Evolutionary conservation across 2,329 filamentous ascomycete genomes (phyloP), one percentile per base, ranked within the genome.

Genomic region (Huntiella bhutanensis): DNA sequence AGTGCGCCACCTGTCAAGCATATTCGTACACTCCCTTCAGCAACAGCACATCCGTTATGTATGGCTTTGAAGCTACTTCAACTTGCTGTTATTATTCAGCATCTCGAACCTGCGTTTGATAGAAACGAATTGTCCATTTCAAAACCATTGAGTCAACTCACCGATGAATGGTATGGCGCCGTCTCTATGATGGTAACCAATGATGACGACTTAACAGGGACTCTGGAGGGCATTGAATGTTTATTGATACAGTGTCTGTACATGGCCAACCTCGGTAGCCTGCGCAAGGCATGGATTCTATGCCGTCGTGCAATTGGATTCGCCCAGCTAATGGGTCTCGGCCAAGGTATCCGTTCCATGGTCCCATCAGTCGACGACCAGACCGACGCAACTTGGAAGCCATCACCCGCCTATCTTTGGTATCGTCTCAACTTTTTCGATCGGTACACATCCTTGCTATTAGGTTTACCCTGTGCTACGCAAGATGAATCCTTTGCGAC

Each of bases 211-310:
- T 57, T 76, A 3, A 56, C 70, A 1, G 65, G 65, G 16, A 68
- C 64, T 3, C 53, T 68, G 1, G 70, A 75, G 53, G 71, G 70
- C 2, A 54, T 75, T 1, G 67, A 74, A 54, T 67, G 67, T 43
- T 57, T 76, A 0, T 54, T 67, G 16, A 55, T 76, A 0, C 60
- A 70, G 34, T 60, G 62, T 13, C 55, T 69, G 45, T 71, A 66
- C 52, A 66, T 73, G 45, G 60, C 62, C 34, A 72, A 74, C 47
- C 62, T 61, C 0, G 73, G 73, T 1, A 71, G 71, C 39, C 58
- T 73, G 2, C 65, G 70, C 16, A 68, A 69, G 39, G 61, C 69
- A 2, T 77, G 71, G 71, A 55, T 76, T 16, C 62, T 60, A 5
- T 63, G 62, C 16, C 66, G 71, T 0, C 61, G 69, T 4, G 67